These are phyloP conservation scores for Eudorina sp. DNA, from an alignment of 139 green algal species.

Conservation along the genomic window DNA sequence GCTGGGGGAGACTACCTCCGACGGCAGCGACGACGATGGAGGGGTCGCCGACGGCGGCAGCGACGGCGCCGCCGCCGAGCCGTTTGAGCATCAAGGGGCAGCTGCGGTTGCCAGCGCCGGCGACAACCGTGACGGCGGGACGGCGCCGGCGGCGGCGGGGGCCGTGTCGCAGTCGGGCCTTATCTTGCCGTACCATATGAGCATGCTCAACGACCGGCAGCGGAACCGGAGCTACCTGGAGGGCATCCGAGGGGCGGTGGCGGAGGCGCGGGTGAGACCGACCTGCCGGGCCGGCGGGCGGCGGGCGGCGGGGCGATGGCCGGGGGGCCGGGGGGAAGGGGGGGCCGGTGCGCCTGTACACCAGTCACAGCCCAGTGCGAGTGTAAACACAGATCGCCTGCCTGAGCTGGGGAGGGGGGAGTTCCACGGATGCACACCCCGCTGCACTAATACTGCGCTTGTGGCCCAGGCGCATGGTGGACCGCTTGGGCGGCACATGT, in stretches of 20 bases:
- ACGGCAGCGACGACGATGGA: not conserved
- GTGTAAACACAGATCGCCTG: too few species aligned
- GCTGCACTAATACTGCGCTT: too few species aligned
- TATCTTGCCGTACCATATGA: slow-evolving; percentile 63
- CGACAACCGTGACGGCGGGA: not conserved
- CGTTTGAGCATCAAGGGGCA: too few species aligned
- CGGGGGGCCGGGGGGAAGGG: too few species aligned
- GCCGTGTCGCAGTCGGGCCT: not conserved
- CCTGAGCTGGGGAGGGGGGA: too few species aligned
- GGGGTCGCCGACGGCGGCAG: not conserved
- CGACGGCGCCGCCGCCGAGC: too few species aligned
- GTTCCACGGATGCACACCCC: too few species aligned
- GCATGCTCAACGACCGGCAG: slow-evolving; percentile 59
- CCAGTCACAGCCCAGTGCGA: too few species aligned
- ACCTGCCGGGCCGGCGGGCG: not conserved
- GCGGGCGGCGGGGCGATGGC: too few species aligned
- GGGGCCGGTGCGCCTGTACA: too few species aligned
- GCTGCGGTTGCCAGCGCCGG: not conserved
- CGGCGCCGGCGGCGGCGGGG: not conserved
- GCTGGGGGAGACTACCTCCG: not conserved
- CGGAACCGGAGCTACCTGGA: slow-evolving; percentile 1
- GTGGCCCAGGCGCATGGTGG: too few species aligned
- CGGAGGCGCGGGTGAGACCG: slow-evolving; percentile 17
- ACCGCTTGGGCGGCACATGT: too few species aligned
- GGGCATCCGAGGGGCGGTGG: slow-evolving; percentile 42